These are phyloP conservation scores for Penicillium crystallinum DNA, from an alignment of 495 filamentous ascomycete genomes.

Conservation along the genomic window DNA sequence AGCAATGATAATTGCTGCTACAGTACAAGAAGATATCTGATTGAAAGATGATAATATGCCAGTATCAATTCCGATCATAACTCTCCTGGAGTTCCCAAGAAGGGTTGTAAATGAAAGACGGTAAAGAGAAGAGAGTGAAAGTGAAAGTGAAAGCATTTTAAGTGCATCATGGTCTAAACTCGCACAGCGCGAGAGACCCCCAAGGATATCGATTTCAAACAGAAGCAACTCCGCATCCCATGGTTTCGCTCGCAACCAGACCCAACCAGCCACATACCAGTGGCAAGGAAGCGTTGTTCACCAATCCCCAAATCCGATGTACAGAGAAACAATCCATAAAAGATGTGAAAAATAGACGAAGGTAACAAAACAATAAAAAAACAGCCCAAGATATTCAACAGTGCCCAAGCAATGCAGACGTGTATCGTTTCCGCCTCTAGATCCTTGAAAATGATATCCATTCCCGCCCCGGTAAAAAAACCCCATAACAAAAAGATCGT, in stretches of 20 bases:
- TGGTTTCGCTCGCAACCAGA: slow-evolving; percentile 40
- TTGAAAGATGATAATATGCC: slow-evolving; percentile 22
- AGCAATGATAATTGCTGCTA: too few relatives aligned
- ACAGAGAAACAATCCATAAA: slow-evolving; percentile 33
- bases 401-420: slow-evolving; percentile 49
- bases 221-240: slow-evolving; percentile 42
- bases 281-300: slow-evolving; percentile 32
- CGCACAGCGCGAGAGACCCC: slow-evolving; percentile 33
- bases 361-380: slow-evolving; percentile 24
- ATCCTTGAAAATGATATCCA: slow-evolving; percentile 41
- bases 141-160: slow-evolving; percentile 27
- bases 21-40: slow-evolving; percentile 12
- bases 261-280: slow-evolving; percentile 29
- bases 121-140: slow-evolving; percentile 10
- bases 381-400: slow-evolving; percentile 39
- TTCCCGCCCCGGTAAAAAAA: slow-evolving; percentile 33
- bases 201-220: slow-evolving; percentile 33
- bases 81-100: slow-evolving; percentile 27
- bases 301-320: slow-evolving; percentile 39
- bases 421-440: slow-evolving; percentile 53
- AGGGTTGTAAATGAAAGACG: slow-evolving; percentile 13
- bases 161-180: slow-evolving; percentile 36
- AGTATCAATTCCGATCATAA: slow-evolving; percentile 19
- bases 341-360: slow-evolving; percentile 22
- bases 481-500: slow-evolving; percentile 31